phyloP scores from a whole-genome alignment of 2,329 filamentous ascomycete genomes.

The Aspergillus glaucus region DNA sequence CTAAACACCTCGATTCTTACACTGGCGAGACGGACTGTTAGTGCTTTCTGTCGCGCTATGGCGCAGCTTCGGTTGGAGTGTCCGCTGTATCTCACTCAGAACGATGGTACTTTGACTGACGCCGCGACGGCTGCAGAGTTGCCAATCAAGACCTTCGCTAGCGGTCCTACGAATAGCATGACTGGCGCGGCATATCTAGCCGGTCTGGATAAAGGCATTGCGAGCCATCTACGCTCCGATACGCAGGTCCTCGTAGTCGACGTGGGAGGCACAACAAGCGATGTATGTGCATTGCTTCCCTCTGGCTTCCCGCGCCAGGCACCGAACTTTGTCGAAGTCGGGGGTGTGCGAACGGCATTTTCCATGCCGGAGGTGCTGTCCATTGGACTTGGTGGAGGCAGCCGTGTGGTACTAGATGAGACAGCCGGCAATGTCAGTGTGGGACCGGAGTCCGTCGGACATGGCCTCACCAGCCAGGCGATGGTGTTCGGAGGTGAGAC shows the following conservation, averaged over 20 bases:
- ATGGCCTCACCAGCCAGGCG: conserved; percentile 44
- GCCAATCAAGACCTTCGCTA: conserved; percentile 48
- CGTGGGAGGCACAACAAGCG: conserved; percentile 57
- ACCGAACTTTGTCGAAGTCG: conserved; percentile 52
- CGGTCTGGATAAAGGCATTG: conserved; percentile 3
- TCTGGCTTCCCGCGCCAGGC: conserved; percentile 57
- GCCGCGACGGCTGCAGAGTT: conserved; percentile 42
- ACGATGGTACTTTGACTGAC: conserved; percentile 46
- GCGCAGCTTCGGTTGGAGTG: conserved; percentile 39
- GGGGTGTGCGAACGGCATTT: conserved; percentile 55
- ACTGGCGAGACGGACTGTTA: conserved; percentile 41
- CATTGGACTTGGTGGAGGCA: conserved; percentile 54
- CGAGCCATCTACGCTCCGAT: background rate
- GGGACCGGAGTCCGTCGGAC: conserved; percentile 54
- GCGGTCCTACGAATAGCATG: conserved; percentile 50
- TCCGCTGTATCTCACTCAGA: conserved; percentile 48
- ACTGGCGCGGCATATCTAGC: conserved; percentile 41
- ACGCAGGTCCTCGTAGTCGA: conserved; percentile 45
- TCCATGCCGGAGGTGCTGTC: conserved; percentile 52
- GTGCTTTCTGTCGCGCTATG: conserved; percentile 42
- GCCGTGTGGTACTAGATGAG: conserved; percentile 31
- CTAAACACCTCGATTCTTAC: conserved; percentile 45
- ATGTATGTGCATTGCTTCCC: conserved; percentile 52
- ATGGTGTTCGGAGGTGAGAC: conserved; percentile 49
- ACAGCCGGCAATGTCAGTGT: conserved; percentile 32